Evolutionary conservation across 805 yeast species (phyloP), one percentile per base, ranked within the genome.

Genomic region (Ogataea saltuana): DNA sequence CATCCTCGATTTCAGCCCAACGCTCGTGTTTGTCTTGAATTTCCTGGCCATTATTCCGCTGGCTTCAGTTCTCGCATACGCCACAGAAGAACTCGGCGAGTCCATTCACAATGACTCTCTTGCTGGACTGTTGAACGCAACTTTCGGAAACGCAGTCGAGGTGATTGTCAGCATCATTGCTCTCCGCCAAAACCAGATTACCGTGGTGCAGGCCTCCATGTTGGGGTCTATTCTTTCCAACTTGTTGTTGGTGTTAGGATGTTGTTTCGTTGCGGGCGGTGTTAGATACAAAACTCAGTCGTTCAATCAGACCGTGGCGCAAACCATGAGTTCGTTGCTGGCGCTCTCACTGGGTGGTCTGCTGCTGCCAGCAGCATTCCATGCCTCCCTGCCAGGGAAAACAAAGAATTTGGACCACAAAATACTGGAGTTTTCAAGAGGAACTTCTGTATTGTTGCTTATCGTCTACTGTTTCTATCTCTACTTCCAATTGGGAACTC

Each of bases 81-180:
- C 97, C 30, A 93, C 99, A 4, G 99, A 93, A 64, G 95, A 89
- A 58, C 72, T 93, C 44, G 80, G 96, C 32, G 86, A 80, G 45
- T 82, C 85, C 50, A 88, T 88, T 25, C 59, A 61, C 37, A 97
- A 98, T 47, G 86, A 88, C 58, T 90, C 97, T 8, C 53, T 91
- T 18, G 98, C 99, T 11, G 98, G 98, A 0, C 73, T 93, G 50
- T 73, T 93, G 58, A 93, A 93, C 67, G 99, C 99, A 2, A 90
- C 98, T 8, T 88, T 93, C 63, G 99, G 99, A 46, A 93, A 93
- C 64, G 98, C 98, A 2, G 97, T 93, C 17, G 99, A 93, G 69
- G 80, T 93, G 47, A 93, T 93, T 64, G 98, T 93, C 26, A 86
- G 96, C 1, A 72, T 93, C 20, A 88, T 93, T 54, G 99, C 99